These are phyloP conservation scores for Petunia hybrid DNA, from an alignment of 305 asterid species.

Conservation along the genomic window DNA sequence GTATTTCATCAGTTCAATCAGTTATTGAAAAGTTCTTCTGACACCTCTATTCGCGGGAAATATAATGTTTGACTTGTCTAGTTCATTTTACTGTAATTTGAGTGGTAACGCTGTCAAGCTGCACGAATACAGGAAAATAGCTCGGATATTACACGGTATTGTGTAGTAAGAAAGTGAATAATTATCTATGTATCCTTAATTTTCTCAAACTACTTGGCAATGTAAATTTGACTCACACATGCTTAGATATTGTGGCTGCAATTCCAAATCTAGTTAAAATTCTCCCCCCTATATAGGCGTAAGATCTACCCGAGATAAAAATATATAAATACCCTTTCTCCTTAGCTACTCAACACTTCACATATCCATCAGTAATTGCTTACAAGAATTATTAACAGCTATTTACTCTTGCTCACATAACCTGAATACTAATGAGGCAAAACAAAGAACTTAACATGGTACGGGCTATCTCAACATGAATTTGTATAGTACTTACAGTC, in stretches of 20 bases:
- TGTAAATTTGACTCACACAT: background rate
- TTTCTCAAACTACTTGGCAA: constrained; percentile 11
- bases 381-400: background rate
- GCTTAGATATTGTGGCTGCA: background rate
- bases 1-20: background rate
- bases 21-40: background rate
- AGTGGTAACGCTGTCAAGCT: background rate
- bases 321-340: background rate
- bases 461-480: background rate
- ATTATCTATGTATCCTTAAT: constrained; percentile 6
- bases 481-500: background rate
- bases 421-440: background rate
- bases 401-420: background rate
- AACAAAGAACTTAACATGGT: background rate
- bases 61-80: background rate
- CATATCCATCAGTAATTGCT: background rate
- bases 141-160: background rate
- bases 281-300: background rate
- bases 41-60: background rate
- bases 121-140: background rate
- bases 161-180: background rate
- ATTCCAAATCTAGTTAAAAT: background rate
- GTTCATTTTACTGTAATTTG: background rate
- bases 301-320: background rate
- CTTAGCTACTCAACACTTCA: background rate